Percentiles rank a stretch among this genome's conserved stretches.
Evolutionary conservation across 345 rosid species (phyloP).

Genomic region (Hibiscus syriacus): DNA sequence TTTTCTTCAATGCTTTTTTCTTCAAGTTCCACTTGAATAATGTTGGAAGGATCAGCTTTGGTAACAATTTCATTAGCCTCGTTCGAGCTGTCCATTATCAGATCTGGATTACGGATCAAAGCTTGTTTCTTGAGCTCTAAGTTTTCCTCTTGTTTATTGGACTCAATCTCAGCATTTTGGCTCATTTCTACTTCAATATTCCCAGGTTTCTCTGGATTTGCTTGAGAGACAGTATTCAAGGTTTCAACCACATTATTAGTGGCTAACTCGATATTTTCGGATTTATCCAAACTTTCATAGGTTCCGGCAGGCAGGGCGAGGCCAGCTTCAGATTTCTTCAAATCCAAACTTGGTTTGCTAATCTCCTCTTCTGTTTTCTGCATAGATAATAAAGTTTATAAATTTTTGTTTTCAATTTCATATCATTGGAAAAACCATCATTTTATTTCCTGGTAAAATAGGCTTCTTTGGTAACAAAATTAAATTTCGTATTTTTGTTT

Average conservation of each 20-base stretch:
- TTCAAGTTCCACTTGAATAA: constrained; percentile 4
- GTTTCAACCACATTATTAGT: constrained; percentile 17
- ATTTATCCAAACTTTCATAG: constrained; percentile 21
- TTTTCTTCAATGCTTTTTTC: constrained; percentile 15
- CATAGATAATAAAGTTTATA: constrained; percentile 7
- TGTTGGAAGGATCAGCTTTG: background rate
- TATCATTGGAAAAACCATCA: background rate
- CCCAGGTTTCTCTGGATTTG: constrained; percentile 13
- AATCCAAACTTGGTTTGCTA: background rate
- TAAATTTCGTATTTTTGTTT: background rate
- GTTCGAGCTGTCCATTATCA: constrained; percentile 15
- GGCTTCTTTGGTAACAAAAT: background rate
- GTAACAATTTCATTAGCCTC: constrained; percentile 5
- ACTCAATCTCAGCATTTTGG: constrained; percentile 11
- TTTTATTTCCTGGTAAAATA: background rate
- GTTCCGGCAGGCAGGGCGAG: constrained; percentile 26
- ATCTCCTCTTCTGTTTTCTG: constrained; percentile 32
- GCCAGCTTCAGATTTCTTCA: constrained; percentile 14
- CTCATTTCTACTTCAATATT: constrained; percentile 8
- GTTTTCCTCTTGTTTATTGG: constrained; percentile 17
- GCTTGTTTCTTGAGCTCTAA: constrained; percentile 12
- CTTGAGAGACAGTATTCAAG: constrained; percentile 5
- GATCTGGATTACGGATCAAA: constrained; percentile 8
- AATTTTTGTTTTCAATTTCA: background rate
- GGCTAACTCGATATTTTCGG: constrained; percentile 18